Evolutionary conservation across 345 rosid genomes (phyloP).

Genomic region (Erysimum cheiranthoides): DNA sequence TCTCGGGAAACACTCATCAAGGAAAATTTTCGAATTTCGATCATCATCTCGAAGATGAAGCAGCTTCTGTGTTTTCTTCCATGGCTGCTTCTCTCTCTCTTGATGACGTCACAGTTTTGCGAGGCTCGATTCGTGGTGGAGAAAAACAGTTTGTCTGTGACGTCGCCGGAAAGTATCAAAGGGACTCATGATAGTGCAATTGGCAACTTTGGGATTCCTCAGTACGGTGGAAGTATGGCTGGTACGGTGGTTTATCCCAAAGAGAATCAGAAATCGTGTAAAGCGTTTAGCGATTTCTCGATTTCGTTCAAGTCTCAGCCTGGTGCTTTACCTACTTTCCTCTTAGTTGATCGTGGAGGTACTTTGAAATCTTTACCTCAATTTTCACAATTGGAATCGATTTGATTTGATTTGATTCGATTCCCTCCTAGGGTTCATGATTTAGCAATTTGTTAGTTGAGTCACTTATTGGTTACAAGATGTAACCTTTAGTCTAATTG

Average conservation of each 20-base stretch:
- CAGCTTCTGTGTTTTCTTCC: constrained; percentile 52
- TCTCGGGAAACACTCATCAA: too few relatives aligned
- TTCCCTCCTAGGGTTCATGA: too few relatives aligned
- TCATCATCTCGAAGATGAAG: constrained; percentile 38
- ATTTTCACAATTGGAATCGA: neutral
- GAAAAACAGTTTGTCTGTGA: constrained; percentile 87
- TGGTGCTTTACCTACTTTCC: constrained; percentile 83
- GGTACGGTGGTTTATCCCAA: constrained; percentile 80
- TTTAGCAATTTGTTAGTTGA: neutral
- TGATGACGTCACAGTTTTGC: neutral
- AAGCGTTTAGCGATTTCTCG: constrained; percentile 62
- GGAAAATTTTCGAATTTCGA: too few relatives aligned
- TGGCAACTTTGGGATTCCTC: constrained; percentile 98
- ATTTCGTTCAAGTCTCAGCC: constrained; percentile 74
- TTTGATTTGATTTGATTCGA: neutral
- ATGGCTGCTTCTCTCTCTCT: constrained; percentile 4
- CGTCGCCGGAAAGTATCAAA: constrained; percentile 89
- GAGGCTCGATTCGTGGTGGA: constrained; percentile 87
- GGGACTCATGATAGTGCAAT: constrained; percentile 93
- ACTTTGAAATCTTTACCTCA: neutral
- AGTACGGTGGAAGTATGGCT: constrained; percentile 99
- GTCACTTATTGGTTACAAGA: too few relatives aligned
- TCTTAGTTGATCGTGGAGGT: constrained; percentile 98
- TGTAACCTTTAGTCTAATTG: constrained; percentile 4
- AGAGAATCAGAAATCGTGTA: constrained; percentile 79